A percentile compares a stretch with the other conserved stretches of the same genome.
Conservation (phyloP, 805 yeast genomes). For the Isabelozyma pseudorhagii region DNA sequence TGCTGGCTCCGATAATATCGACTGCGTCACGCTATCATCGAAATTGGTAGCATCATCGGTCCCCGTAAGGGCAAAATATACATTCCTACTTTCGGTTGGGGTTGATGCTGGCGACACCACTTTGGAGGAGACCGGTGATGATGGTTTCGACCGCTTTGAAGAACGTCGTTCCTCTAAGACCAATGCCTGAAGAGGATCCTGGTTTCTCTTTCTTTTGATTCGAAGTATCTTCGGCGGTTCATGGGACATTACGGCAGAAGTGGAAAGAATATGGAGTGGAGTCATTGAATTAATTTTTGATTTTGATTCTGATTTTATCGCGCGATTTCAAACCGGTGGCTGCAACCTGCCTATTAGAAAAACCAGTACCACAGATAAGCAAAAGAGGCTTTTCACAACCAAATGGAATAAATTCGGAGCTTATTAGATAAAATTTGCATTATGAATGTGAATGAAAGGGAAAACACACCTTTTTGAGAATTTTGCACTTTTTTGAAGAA, state of each 20-base stretch:
- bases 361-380: too few species aligned
- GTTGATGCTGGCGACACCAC: slow-evolving; percentile 11
- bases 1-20: slow-evolving; percentile 24
- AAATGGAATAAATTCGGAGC: too few species aligned
- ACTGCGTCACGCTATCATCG: slow-evolving; percentile 17
- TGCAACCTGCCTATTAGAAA: too few species aligned
- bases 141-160: slow-evolving; percentile 41
- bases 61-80: slow-evolving; percentile 32
- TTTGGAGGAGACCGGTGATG: slow-evolving; percentile 30
- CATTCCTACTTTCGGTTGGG: slow-evolving; percentile 36
- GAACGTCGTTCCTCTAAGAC: slow-evolving; percentile 39
- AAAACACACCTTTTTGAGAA: too few species aligned
- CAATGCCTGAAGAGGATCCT: slow-evolving; percentile 86
- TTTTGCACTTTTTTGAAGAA: too few species aligned
- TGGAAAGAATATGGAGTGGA: not conserved
- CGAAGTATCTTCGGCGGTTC: slow-evolving; percentile 65
- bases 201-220: slow-evolving; percentile 81
- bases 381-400: too few species aligned
- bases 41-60: slow-evolving; percentile 24
- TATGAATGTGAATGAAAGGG: too few species aligned
- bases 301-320: not conserved
- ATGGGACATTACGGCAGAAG: not conserved
- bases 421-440: too few species aligned
- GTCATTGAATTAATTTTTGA: not conserved
- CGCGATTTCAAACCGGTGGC: not conserved